A percentile compares a stretch with the other conserved stretches of the same genome.
phyloP scores from a whole-genome alignment of 1,284 basidiomycete species.

The Irpex rosettiformis region DNA sequence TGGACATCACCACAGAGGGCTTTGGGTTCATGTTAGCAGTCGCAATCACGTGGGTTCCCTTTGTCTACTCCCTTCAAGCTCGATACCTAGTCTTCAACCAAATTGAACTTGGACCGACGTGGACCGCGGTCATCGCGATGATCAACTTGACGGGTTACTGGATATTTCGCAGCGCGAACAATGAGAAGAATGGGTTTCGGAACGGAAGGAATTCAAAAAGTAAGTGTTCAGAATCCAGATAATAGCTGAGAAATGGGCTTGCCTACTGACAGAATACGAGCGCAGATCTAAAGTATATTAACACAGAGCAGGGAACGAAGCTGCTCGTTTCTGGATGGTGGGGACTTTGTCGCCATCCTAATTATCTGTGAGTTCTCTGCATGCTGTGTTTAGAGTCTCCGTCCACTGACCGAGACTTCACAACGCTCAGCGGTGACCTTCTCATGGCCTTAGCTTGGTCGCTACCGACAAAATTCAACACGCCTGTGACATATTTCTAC shows the following conservation, averaged over 20 bases:
- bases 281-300: constrained; percentile 81
- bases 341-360: constrained; percentile 92
- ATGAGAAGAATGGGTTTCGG: constrained; percentile 95
- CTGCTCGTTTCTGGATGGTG: constrained; percentile 97
- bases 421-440: constrained; percentile 66
- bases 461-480: constrained; percentile 88
- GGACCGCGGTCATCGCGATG: constrained; percentile 58
- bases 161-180: constrained; percentile 89
- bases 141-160: constrained; percentile 83
- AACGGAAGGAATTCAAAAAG: constrained; percentile 94
- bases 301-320: constrained; percentile 85
- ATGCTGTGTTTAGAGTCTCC: neutral
- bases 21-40: constrained; percentile 99
- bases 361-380: constrained; percentile 67
- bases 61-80: constrained; percentile 92
- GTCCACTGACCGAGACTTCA: neutral
- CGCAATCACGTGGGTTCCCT: constrained; percentile 95
- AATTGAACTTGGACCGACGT: constrained; percentile 71
- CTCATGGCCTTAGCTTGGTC: constrained; percentile 95
- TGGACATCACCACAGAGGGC: constrained; percentile 98
- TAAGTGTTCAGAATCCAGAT: constrained; percentile 27
- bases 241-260: neutral
- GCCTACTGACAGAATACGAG: neutral
- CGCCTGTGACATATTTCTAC: constrained; percentile 97
- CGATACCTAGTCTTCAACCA: constrained; percentile 91